Base-by-base conservation (phyloP, 345 rosid species). In the Leavenworthia alabamica region DNA sequence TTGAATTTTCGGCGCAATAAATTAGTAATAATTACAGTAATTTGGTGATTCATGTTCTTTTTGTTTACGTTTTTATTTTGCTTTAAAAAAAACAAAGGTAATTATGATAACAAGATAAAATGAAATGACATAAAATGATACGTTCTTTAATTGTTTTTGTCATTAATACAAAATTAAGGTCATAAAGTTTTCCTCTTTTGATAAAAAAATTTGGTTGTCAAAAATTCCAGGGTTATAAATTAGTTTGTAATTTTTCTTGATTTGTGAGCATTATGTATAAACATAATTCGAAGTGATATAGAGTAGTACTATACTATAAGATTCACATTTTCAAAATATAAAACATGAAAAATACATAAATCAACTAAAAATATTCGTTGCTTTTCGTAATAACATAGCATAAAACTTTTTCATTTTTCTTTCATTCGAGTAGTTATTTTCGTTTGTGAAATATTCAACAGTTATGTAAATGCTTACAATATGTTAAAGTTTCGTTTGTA, bases 1-100 rank as follows among this genome's bases (percentile, higher is more conserved):
- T 54, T 54, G 19, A 22, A 35, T 54, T 54, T 47, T 37, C 23
- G 63, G 70, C 70, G 55, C 70, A 65, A 65, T 65, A 32, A 55
- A 64, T 27, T 6, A 40, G 39, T 50, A 3, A 37, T 66, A 17
- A 40, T 20, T 40, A 45, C n/a, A 40, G 44, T 27, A 16, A 16
- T 27, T 14, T 5, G 36, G 71, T 66, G 23, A 12, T 46, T 36
- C 63, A 56, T 66, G n/a, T 36, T 66, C 41, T 26, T 36, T 55
- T 55, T 35, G 28, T 46, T 56, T 56, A 13, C 3, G 29, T 45
- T 14, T 62, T 35, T 32, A 33, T 4, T 50, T 39, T 54, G 3
- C 3, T 44, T 20, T 28, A 13, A 5, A 4, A 20, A 31, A 31
- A 19, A 26, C 13, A 55, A 45, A 2, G 24, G 24, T 23, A 26